Conservation (phyloP, 179 eudicot genomes). For the Silene noctiflora region DNA sequence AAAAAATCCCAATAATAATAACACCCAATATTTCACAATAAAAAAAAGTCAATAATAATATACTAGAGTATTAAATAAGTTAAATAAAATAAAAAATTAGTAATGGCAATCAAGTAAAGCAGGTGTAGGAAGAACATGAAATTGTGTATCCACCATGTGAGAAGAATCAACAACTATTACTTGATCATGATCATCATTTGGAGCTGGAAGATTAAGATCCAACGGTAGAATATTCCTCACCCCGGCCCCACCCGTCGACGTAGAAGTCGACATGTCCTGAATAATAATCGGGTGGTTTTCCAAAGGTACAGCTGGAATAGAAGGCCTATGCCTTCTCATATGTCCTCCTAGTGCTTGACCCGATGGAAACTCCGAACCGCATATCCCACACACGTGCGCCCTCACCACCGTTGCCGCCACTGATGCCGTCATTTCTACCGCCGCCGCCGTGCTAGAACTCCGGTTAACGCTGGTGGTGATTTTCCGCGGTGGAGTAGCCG, state of each 20-base stretch:
- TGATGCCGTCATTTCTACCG: background rate
- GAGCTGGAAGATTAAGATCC: conserved; percentile 50
- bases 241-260: conserved; percentile 19
- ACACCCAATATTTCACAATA: conserved; percentile 26
- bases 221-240: conserved; percentile 28
- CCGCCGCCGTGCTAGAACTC: background rate
- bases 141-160: conserved; percentile 27
- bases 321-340: conserved; percentile 62
- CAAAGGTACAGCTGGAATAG: background rate
- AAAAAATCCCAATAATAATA: conserved; percentile 4
- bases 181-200: conserved; percentile 26
- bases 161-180: background rate
- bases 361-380: conserved; percentile 71
- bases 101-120: conserved; percentile 43
- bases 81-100: conserved; percentile 14
- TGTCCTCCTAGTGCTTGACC: conserved; percentile 87
- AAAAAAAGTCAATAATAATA: conserved; percentile 19
- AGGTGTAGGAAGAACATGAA: conserved; percentile 38
- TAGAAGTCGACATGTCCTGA: no score
- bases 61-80: no score
- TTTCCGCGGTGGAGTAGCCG: background rate
- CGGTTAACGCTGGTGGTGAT: background rate
- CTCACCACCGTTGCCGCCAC: conserved; percentile 14
- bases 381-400: conserved; percentile 69
- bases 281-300: background rate